These are phyloP conservation scores for Sporothrix pseudoabietina DNA, from an alignment of 2,329 filamentous ascomycete species.

Conservation along the genomic window DNA sequence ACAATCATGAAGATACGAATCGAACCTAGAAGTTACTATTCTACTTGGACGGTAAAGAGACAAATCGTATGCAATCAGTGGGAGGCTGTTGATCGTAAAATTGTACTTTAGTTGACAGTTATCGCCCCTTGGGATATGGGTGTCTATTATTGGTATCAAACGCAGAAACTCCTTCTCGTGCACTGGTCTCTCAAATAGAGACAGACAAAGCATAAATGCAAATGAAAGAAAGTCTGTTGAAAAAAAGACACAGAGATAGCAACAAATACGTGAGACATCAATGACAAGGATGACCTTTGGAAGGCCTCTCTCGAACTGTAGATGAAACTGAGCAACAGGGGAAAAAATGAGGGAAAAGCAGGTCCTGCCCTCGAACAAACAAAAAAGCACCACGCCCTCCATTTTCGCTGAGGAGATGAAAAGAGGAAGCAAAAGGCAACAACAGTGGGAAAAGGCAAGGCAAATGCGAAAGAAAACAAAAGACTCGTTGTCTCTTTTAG, in stretches of 20 bases:
- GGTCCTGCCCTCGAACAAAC: neutral
- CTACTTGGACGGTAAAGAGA: neutral
- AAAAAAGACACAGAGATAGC: neutral
- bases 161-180: neutral
- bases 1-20: slow-evolving; percentile 22
- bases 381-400: slow-evolving; percentile 3
- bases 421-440: neutral
- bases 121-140: neutral
- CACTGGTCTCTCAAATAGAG: neutral
- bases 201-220: slow-evolving; percentile 3
- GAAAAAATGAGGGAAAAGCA: neutral
- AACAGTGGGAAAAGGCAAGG: neutral
- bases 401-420: neutral
- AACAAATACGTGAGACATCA: slow-evolving; percentile 11
- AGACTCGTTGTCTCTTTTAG: neutral
- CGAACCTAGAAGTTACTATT: neutral
- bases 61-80: neutral
- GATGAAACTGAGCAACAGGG: neutral
- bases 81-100: neutral
- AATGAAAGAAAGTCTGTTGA: neutral
- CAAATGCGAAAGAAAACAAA: neutral
- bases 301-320: neutral
- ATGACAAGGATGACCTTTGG: neutral
- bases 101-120: neutral
- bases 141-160: slow-evolving; percentile 20